Evolutionary conservation across 2,329 filamentous ascomycete species (phyloP), one percentile per base, ranked within the genome.

Genomic region (Phialophora expanda): DNA sequence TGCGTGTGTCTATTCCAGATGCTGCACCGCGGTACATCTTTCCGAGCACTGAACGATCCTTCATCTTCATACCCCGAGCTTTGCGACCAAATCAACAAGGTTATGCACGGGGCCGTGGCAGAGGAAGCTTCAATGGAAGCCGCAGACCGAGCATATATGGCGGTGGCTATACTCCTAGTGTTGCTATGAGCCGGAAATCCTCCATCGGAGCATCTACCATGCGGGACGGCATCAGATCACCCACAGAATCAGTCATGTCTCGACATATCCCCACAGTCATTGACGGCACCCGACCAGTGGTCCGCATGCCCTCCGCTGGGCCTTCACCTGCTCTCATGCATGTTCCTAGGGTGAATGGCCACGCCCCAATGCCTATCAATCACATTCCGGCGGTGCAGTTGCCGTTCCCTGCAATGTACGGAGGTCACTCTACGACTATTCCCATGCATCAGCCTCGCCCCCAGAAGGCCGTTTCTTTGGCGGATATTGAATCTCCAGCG

Each of bases 1-100:
- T 98, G 48, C 90, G 95, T 58, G 92, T 99, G 71, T 97, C 93
- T 8, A 83, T 99, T 50, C 94, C 95, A 1, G 85, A 90, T 30
- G 86, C 90, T 69, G 55, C 69, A 30, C 91, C 92, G 41, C 88
- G 91, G 69, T 97, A 97, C 78, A 93, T 97, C 67, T 97, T 95
- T 78, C 95, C 95, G 5, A 90, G 93, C 1, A 84, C 87, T 55
- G 93, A 97, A 73, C 85, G 95, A 70, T 98, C 95, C 0, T 99
- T 99, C 78, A 96, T 97, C 73, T 99, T 99, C 79, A 99, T 99
- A 67, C 95, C 95, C 12, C 87, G 95, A 71, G 94, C 94, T 11
- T 86, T 97, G 81, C 88, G 95, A 71, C 95, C 95, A 14, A 97
- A 97, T 76, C 93, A 96, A 76, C 92, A 96, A 80, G 87, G 88